A percentile compares a stretch with the other conserved stretches of the same genome.
phyloP scores from a whole-genome alignment of 192 early-diverging fungal species.

The Linnemannia elongata region DNA sequence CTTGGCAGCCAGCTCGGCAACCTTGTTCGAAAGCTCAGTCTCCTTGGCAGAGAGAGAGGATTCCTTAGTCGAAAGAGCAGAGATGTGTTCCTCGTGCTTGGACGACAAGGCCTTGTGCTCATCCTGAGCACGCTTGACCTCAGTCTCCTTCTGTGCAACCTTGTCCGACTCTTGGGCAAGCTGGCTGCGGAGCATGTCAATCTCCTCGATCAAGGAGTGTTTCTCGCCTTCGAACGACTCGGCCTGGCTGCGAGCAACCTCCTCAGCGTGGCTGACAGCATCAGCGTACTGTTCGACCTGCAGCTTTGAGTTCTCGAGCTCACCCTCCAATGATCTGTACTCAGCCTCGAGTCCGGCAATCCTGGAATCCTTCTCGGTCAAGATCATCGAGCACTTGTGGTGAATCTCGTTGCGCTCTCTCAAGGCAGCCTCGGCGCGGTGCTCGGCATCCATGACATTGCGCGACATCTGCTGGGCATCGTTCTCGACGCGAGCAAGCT shows the following conservation, averaged over 20 bases:
- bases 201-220: slow-evolving; percentile 49
- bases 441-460: slow-evolving; percentile 40
- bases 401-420: slow-evolving; percentile 48
- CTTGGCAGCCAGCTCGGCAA: slow-evolving; percentile 13
- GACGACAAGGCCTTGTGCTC: slow-evolving; percentile 27
- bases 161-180: slow-evolving; percentile 26
- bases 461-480: slow-evolving; percentile 29
- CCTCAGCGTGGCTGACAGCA: slow-evolving; percentile 43
- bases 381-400: slow-evolving; percentile 42
- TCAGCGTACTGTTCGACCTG: slow-evolving; percentile 48
- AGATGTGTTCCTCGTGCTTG: slow-evolving; percentile 36
- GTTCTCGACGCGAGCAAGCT: slow-evolving; percentile 37
- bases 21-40: slow-evolving; percentile 18
- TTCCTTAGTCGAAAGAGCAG: slow-evolving; percentile 32
- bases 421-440: slow-evolving; percentile 45
- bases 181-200: slow-evolving; percentile 39
- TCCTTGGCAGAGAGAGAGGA: slow-evolving; percentile 22
- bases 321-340: slow-evolving; percentile 32
- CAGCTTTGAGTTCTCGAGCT: slow-evolving; percentile 37
- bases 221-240: slow-evolving; percentile 50
- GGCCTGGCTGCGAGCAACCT: slow-evolving; percentile 30
- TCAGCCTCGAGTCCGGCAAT: slow-evolving; percentile 39
- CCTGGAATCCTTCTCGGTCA: slow-evolving; percentile 45
- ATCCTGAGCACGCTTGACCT: slow-evolving; percentile 25
- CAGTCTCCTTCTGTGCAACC: slow-evolving; percentile 4